phyloP scores from a whole-genome alignment of 805 yeast species.

The Saturnispora serradocipensis region DNA sequence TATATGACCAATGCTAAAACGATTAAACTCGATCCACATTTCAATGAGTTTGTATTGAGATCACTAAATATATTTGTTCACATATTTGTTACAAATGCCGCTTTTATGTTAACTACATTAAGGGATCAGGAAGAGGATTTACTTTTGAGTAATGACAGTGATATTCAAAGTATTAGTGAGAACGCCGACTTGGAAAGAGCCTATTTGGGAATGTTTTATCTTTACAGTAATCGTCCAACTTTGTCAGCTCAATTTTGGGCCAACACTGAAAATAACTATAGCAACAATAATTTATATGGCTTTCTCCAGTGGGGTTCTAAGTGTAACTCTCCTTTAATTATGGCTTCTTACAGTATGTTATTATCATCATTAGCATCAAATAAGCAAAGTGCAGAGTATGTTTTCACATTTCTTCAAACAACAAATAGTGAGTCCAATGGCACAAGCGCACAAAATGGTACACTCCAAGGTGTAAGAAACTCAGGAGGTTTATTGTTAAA shows the following conservation, averaged over 20 bases:
- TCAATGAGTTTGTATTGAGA: slow-evolving; percentile 29
- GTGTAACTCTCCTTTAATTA: slow-evolving; percentile 64
- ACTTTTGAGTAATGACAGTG: slow-evolving; percentile 41
- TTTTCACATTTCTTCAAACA: slow-evolving; percentile 38
- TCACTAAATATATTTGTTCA: slow-evolving; percentile 43
- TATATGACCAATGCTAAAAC: slow-evolving; percentile 17
- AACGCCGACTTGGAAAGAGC: slow-evolving; percentile 84
- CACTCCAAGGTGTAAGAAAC: slow-evolving; percentile 2
- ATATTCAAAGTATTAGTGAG: slow-evolving; percentile 54
- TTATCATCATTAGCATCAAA: slow-evolving; percentile 66
- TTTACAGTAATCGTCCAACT: slow-evolving; percentile 54
- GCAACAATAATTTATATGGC: slow-evolving; percentile 60
- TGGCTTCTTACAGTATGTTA: slow-evolving; percentile 73
- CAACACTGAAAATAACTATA: slow-evolving; percentile 27
- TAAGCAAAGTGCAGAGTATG: slow-evolving; percentile 42
- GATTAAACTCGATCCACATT: slow-evolving; percentile 23
- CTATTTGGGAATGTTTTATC: slow-evolving; percentile 62
- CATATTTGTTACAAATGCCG: slow-evolving; percentile 51
- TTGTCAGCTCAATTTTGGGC: slow-evolving; percentile 58
- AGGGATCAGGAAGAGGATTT: slow-evolving; percentile 72
- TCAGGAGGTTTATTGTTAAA: slow-evolving; percentile 20
- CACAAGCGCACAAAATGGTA: slow-evolving; percentile 3
- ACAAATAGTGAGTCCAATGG: slow-evolving; percentile 17
- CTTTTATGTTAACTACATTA: slow-evolving; percentile 54
- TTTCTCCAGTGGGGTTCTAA: slow-evolving; percentile 86